These are phyloP conservation scores for Forsythia suspensa DNA, from an alignment of 257 asterid species.

Conservation along the genomic window DNA sequence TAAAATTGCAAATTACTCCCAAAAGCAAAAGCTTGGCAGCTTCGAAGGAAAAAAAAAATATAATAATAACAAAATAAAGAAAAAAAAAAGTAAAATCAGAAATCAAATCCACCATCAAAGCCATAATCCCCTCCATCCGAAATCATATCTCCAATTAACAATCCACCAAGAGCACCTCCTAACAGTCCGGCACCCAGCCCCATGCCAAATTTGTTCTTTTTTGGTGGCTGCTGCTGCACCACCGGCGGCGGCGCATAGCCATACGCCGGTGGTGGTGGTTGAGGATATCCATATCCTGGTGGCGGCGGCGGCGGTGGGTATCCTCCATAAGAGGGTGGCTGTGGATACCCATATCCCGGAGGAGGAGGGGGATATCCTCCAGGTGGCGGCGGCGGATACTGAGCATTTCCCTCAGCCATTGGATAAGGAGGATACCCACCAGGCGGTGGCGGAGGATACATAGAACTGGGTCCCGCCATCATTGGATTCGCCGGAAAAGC, in stretches of 20 bases:
- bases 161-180: slow-evolving; percentile 64
- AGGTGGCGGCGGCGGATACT: slow-evolving; percentile 28
- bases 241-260: slow-evolving; percentile 53
- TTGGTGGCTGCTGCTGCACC: slow-evolving; percentile 40
- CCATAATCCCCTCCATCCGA: slow-evolving; percentile 35
- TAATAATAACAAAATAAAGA: background rate
- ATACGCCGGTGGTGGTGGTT: slow-evolving; percentile 40
- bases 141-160: slow-evolving; percentile 51
- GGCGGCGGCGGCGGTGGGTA: slow-evolving; percentile 32
- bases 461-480: slow-evolving; percentile 48
- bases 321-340: slow-evolving; percentile 18
- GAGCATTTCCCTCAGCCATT: slow-evolving; percentile 1
- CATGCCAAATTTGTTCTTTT: slow-evolving; percentile 48
- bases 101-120: slow-evolving; percentile 32
- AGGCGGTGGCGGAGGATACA: slow-evolving; percentile 35
- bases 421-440: slow-evolving; percentile 39
- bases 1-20: too few species aligned
- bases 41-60: background rate
- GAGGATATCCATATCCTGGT: slow-evolving; percentile 52
- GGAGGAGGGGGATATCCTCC: slow-evolving; percentile 28
- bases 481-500: slow-evolving; percentile 49
- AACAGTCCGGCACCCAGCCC: slow-evolving; percentile 53
- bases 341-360: slow-evolving; percentile 44
- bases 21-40: background rate
- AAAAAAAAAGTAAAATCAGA: slow-evolving; percentile 8